Evolutionary conservation across 192 early-diverging fungal genomes (phyloP).

Genomic region (Diversispora epigaea): DNA sequence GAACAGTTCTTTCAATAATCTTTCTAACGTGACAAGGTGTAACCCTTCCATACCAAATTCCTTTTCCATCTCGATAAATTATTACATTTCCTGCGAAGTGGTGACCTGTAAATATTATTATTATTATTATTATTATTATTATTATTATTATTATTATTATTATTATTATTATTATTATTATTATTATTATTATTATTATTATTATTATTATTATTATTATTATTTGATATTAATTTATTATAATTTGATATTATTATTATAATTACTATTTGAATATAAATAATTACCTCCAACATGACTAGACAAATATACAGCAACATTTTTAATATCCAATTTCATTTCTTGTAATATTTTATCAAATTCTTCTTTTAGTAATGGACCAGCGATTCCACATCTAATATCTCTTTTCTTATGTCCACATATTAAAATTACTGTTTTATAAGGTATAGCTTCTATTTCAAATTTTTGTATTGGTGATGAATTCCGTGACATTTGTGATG

Average conservation of each 20-base stretch:
- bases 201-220: too few species aligned
- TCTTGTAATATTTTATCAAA: slow-evolving; percentile 48
- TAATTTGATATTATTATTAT: neutral
- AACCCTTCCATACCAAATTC: slow-evolving; percentile 61
- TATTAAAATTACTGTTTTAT: slow-evolving; percentile 49
- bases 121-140: too few species aligned
- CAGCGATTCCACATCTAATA: slow-evolving; percentile 56
- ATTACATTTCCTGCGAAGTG: slow-evolving; percentile 64
- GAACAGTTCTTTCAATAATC: slow-evolving; percentile 53
- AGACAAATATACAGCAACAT: slow-evolving; percentile 45
- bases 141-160: too few species aligned
- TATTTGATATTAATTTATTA: too few species aligned
- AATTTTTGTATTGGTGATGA: neutral
- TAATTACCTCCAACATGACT: slow-evolving; percentile 54
- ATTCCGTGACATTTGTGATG: too few species aligned
- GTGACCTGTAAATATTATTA: slow-evolving; percentile 40
- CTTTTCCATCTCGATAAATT: slow-evolving; percentile 50
- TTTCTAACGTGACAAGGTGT: slow-evolving; percentile 49
- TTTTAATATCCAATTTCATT: slow-evolving; percentile 44
- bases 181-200: too few species aligned
- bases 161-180: too few species aligned
- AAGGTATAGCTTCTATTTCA: slow-evolving; percentile 30
- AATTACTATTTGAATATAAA: too few species aligned
- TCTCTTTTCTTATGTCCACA: slow-evolving; percentile 55
- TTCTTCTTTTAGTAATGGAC: slow-evolving; percentile 49